Evolutionary conservation across 371 early-diverging fungal species (phyloP), one percentile per base, ranked within the genome.

Genomic region (Zychaea mexicana): DNA sequence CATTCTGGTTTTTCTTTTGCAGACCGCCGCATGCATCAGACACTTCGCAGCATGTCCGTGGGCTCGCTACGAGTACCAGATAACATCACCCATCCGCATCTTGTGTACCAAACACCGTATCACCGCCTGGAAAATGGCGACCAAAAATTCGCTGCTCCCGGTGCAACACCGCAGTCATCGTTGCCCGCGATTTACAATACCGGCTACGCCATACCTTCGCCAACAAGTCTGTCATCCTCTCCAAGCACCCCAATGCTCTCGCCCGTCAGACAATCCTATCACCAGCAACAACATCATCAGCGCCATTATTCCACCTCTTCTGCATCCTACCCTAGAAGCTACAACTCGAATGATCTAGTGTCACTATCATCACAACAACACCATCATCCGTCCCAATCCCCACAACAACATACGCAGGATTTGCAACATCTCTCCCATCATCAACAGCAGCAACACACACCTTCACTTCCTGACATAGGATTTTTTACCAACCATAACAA

Each of bases 11-110:
- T 12, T 6, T 42, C 4, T 42, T 42, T 42, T 5, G 22, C 26
- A 65, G 65, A 65, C 55, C 65, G 56, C 10, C 60, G 53, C 33
- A 58, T 42, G 42, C 58, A 60, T 19, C 76, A 71, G 26, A 64
- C 74, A 10, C 66, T 71, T 33, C 68, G 81, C 46, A 80, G 81
- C 45, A 77, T 77, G 81, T 80, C 81, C 12, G 64, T 77, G 54
- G 76, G 81, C 7, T 75, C 79, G 10, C 57, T 75, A 54, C 69
- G 68, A 52, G 56, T 24, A 47, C 67, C 45, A 45, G 47, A 55
- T 17, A 60, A 59, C 52, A n/a, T 31, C 13, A 28, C 36, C 32
- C n/a, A 58, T 58, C 53, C 52, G 9, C 65, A 64, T n/a, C 52
- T 52, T 46, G 12, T 55, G 52, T 65, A 60, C 7, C 68, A 49